Evolutionary conservation across 1,284 basidiomycete genomes (phyloP), one percentile per base, ranked within the genome.

Genomic region (Moesziomyces aphidis): DNA sequence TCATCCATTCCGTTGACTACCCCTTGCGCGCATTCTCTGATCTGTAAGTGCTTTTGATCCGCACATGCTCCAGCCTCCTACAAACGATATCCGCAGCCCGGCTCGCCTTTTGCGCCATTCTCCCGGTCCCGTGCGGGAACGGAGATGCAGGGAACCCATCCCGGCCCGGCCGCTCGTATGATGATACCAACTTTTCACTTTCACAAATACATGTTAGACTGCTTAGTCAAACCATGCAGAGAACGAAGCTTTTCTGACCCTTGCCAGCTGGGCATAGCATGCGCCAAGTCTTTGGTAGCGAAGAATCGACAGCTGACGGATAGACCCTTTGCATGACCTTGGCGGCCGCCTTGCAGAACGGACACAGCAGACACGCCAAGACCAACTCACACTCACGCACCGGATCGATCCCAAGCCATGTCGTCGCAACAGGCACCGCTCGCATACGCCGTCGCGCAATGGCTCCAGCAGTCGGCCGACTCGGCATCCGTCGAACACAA

Each of bases 391-490:
- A 48, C 47, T 44, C 11, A 13, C 31, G 31, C 31, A 34, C 13
- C 31, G 13, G 31, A 34, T 11, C 13, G 10, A 10, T 21, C 44
- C 5, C 9, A 46, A 21, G 44, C 43, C 17, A 67, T 69, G 66
- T 51, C 65, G 23, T 62, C 64, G 31, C 64, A 72, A 50, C 67
- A 67, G n/a, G 64, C 73, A 49, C 69, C 65, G 5, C 57, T 82
- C 31, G 80, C 80, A 15, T 82, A 72, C 65, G 79, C 80, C 50
- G 77, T 82, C 21, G 76, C 71, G 31, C 58, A 72, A 50, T 82
- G 80, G 80, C 73, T 82, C 8, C 57, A 79, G 49, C 69, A 75
- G 61, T 57, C 69, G 34, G 54, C 68, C 23, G 42, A 68, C 34
- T 48, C 60, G 22, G 39, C 60, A 21, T 52, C 64, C 21, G 61